Base-by-base conservation (phyloP, 768 basidiomycete species). In the Myochromella boudieri region DNA sequence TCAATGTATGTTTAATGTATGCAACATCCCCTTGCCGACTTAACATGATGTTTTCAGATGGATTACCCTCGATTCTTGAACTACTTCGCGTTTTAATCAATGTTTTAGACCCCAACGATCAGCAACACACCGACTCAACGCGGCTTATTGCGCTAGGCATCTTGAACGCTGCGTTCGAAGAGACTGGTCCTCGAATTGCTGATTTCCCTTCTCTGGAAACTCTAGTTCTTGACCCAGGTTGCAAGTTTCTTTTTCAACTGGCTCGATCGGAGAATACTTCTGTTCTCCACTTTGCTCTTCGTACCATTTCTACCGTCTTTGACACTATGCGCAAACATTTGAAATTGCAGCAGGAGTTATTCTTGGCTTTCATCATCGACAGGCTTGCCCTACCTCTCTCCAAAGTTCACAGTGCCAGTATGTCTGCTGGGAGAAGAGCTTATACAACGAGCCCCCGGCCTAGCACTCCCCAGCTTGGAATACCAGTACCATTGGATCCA, bases 161-260 rank as follows among this genome's bases (percentile, higher is more conserved):
- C 46, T 76, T 99, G 45, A 93, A 95, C 58, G 76, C 84, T 17
- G 87, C 91, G 2, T 84, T 98, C 44, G 92, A 97, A 64, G 82
- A 85, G 42, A 82, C 91, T 15, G 95, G 94, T 6, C 64, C 76
- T 6, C 78, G 76, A 32, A 81, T 99, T 44, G 81, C 84, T 20
- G 70, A 78, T 21, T 97, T 87, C 64, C 82, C 87, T 6, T 91
- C 90, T 6, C 70, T 98, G 26, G 71, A 82, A 40, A 72, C 76
- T 21, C 82, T 97, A 45, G 73, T 97, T 26, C 68, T 89, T 11
- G 95, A 99, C 61, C 77, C 87, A 38, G 94, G 91, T 0, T 98
- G 95, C 77, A 95, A 95, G 70, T 94, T 88, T 61, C 81, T 99
- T 25, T 97, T 99, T 76, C 95, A 97, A 68, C 82, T 99, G 27